Percentiles rank a stretch among this genome's conserved stretches.
Conservation (phyloP, 2,329 filamentous ascomycete genomes). For the Xylariomycetidae sp. region DNA sequence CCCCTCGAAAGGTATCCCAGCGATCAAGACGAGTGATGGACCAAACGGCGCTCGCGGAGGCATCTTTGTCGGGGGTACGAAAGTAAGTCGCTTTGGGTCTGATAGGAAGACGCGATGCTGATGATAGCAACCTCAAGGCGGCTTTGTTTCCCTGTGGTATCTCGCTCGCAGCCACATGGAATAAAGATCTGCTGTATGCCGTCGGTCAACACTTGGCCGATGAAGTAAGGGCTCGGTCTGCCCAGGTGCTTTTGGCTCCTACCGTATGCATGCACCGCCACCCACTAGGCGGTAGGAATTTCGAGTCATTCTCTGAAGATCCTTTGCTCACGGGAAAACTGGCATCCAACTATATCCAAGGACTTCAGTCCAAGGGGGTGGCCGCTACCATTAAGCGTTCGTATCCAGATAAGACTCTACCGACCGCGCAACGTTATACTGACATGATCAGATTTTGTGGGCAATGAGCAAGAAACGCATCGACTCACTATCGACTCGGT, state of each 20-base stretch:
- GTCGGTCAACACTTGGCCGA: constrained; percentile 67
- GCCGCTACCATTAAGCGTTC: constrained; percentile 74
- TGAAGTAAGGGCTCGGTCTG: constrained; percentile 68
- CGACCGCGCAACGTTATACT: no score
- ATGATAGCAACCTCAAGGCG: constrained; percentile 42
- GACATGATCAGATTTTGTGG: constrained; percentile 57
- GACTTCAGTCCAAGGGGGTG: constrained; percentile 68
- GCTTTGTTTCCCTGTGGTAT: constrained; percentile 77
- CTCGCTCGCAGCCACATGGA: constrained; percentile 76
- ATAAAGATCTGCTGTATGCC: constrained; percentile 62
- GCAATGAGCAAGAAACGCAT: constrained; percentile 70
- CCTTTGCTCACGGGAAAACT: constrained; percentile 71
- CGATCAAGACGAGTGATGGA: constrained; percentile 64
- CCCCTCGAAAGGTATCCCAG: constrained; percentile 57
- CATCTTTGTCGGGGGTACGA: constrained; percentile 63
- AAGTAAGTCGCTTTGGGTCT: constrained; percentile 42
- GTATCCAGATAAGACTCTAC: no score
- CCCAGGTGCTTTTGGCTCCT: constrained; percentile 69
- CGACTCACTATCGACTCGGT: constrained; percentile 60
- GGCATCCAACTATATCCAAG: constrained; percentile 67
- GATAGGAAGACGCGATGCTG: no score
- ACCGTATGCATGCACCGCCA: constrained; percentile 80
- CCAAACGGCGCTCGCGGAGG: constrained; percentile 67
- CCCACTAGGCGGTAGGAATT: constrained; percentile 78
- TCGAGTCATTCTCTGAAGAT: constrained; percentile 84